Conservation (phyloP, 2,329 filamentous ascomycete species). For the Aspergillus nomiae region DNA sequence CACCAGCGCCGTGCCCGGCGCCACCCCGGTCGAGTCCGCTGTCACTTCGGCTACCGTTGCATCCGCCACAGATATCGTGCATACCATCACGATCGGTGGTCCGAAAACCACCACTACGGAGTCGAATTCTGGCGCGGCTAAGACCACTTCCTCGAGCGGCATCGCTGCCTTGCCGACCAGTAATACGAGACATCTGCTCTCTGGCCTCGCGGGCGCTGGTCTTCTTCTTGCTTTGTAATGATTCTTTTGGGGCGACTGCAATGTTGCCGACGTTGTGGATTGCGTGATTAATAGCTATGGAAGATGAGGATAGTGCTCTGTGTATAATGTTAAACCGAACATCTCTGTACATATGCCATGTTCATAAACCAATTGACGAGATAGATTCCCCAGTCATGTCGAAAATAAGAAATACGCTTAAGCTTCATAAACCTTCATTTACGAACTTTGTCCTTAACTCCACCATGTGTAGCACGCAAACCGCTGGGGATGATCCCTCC, state of each 20-base stretch:
- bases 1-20: constrained; percentile 51
- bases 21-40: constrained; percentile 32
- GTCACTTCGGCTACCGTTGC: constrained; percentile 15
- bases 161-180: constrained; percentile 17
- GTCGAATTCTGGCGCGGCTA: constrained; percentile 2
- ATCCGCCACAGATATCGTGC: constrained; percentile 10
- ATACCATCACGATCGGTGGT: background rate
- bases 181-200: constrained; percentile 19
- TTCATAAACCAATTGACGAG: background rate
- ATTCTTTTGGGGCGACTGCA: background rate
- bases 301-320: background rate
- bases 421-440: no score
- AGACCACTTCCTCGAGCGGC: constrained; percentile 12
- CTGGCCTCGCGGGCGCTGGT: constrained; percentile 23
- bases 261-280: background rate
- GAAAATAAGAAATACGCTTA: background rate
- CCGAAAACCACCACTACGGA: background rate
- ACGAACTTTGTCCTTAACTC: no score
- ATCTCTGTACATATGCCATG: background rate
- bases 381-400: no score
- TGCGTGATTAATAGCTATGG: background rate
- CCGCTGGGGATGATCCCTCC: no score
- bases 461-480: no score
- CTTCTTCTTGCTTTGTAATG: constrained; percentile 21
- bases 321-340: background rate